Evolutionary conservation across 345 rosid species (phyloP).

Genomic region (Eucalyptus decipiens): DNA sequence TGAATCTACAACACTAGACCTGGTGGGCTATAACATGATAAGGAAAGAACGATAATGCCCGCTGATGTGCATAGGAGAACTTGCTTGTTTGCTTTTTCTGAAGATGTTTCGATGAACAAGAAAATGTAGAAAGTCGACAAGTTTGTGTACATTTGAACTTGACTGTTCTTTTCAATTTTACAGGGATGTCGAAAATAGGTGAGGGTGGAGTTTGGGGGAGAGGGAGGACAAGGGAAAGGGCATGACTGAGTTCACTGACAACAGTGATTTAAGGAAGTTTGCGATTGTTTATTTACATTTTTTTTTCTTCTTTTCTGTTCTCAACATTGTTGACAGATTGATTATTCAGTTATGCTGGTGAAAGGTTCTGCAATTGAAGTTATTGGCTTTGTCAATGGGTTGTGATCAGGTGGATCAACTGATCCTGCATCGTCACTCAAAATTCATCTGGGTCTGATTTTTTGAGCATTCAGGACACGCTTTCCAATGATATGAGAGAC

Average conservation of each 20-base stretch:
- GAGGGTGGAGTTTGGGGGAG: not conserved
- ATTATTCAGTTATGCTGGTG: not conserved
- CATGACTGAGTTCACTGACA: not conserved
- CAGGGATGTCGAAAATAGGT: not conserved
- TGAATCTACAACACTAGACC: constrained; percentile 1
- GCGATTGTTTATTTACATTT: not conserved
- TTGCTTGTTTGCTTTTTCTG: not conserved
- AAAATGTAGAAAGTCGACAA: not conserved
- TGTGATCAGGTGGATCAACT: not conserved
- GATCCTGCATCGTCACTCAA: not conserved
- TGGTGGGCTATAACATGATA: not conserved
- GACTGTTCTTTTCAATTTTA: not conserved
- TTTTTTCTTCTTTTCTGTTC: not conserved
- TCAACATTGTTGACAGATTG: not conserved
- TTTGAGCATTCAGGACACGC: not conserved
- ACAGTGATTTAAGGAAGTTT: not conserved
- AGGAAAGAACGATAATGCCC: not conserved
- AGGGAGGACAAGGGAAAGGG: not conserved
- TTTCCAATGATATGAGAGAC: not conserved
- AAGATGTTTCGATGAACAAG: not conserved
- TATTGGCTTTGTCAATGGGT: not conserved
- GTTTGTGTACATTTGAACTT: not conserved
- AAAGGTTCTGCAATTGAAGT: not conserved
- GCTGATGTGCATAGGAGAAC: not conserved
- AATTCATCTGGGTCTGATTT: not conserved